A percentile compares a stretch with the other conserved stretches of the same genome.
These are phyloP conservation scores for Coniochaeta pulveracea DNA, from an alignment of 2,329 filamentous ascomycete genomes.

Conservation along the genomic window DNA sequence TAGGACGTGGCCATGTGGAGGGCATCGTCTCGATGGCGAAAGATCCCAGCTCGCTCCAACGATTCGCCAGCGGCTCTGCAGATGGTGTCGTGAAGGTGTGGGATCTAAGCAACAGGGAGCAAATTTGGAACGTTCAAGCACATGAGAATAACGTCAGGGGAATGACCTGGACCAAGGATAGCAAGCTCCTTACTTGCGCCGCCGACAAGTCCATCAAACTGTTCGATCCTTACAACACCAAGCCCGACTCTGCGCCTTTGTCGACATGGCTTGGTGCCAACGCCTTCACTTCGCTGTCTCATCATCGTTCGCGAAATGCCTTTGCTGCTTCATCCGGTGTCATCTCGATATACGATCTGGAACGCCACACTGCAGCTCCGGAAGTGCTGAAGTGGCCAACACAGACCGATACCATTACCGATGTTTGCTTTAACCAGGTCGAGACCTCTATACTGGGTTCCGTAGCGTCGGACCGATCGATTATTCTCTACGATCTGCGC, in stretches of 20 bases:
- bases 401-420: conserved; percentile 78
- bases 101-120: conserved; percentile 53
- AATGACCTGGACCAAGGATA: conserved; percentile 77
- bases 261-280: conserved; percentile 76
- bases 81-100: conserved; percentile 80
- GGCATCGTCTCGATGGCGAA: conserved; percentile 76
- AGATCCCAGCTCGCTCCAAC: conserved; percentile 62
- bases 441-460: conserved; percentile 88
- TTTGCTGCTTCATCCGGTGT: conserved; percentile 71
- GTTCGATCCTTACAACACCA: conserved; percentile 76
- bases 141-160: conserved; percentile 94
- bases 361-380: conserved; percentile 66
- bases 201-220: conserved; percentile 81
- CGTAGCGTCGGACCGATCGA: conserved; percentile 70
- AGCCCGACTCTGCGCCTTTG: conserved; percentile 56
- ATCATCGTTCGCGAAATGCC: conserved; percentile 66
- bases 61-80: conserved; percentile 73
- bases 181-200: conserved; percentile 77
- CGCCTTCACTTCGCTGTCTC: conserved; percentile 57
- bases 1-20: conserved; percentile 86
- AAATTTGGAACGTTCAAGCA: conserved; percentile 63
- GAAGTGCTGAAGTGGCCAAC: conserved; percentile 84
- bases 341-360: conserved; percentile 83
- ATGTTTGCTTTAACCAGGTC: conserved; percentile 82
- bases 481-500: conserved; percentile 87